Evolutionary conservation across 352 stramenopile species (phyloP).

Genomic region (Phytophthora citrophthora): DNA sequence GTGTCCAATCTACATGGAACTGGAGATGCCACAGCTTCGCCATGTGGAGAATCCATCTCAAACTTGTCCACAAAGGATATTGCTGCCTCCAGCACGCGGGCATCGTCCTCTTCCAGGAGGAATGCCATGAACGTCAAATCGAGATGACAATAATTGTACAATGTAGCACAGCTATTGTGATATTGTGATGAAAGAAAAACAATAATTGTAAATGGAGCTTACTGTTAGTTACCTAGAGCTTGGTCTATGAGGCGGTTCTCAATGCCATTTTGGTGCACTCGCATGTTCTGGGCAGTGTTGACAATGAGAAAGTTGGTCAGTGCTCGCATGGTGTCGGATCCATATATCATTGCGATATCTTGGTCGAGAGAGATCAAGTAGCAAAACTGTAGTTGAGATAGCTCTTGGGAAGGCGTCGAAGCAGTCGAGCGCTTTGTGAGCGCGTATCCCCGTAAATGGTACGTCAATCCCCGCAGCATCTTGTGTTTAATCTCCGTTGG

Average conservation of each 20-base stretch:
- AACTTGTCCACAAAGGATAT: constrained; percentile 39
- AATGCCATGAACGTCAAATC: constrained; percentile 14
- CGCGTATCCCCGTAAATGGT: constrained; percentile 61
- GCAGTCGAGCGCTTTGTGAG: constrained; percentile 44
- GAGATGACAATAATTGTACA: no score
- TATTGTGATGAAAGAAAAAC: no score
- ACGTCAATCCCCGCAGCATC: constrained; percentile 37
- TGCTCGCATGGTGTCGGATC: constrained; percentile 33
- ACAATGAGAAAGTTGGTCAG: constrained; percentile 54
- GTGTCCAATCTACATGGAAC: no score
- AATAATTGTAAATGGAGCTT: no score
- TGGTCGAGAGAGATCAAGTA: constrained; percentile 56
- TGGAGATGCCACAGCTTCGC: no score
- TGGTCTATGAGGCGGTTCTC: constrained; percentile 49
- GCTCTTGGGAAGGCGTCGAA: constrained; percentile 32
- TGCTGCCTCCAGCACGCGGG: constrained; percentile 25
- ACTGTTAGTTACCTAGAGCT: neutral
- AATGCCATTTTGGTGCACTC: constrained; percentile 44
- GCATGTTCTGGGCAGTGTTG: constrained; percentile 44
- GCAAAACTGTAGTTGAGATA: constrained; percentile 56
- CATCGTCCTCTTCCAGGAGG: constrained; percentile 24
- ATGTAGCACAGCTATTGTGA: no score
- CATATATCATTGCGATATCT: constrained; percentile 25
- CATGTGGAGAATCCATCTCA: neutral
- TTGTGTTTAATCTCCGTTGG: constrained; percentile 63